These are phyloP conservation scores for Lachancea quebecensis DNA, from an alignment of 805 yeast genomes.

Conservation along the genomic window DNA sequence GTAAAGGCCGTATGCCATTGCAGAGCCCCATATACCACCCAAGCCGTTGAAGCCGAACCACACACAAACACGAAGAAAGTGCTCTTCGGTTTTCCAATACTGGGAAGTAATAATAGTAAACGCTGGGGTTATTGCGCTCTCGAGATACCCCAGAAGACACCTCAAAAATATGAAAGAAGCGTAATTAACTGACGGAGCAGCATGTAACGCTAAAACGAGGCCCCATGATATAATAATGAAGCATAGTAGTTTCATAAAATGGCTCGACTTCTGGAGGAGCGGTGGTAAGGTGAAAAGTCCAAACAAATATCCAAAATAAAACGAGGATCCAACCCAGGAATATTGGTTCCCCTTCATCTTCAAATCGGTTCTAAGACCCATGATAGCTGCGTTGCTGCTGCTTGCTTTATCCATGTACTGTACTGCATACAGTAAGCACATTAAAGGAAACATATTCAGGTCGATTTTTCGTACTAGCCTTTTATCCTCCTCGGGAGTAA, in stretches of 20 bases:
- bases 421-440: slow-evolving; percentile 31
- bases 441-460: slow-evolving; percentile 32
- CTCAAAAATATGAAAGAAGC: slow-evolving; percentile 40
- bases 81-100: slow-evolving; percentile 43
- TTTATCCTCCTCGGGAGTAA: slow-evolving; percentile 6
- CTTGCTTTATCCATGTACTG: slow-evolving; percentile 37
- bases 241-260: slow-evolving; percentile 42
- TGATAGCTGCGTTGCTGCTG: slow-evolving; percentile 34
- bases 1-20: slow-evolving; percentile 45
- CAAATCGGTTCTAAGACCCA: slow-evolving; percentile 34
- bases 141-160: slow-evolving; percentile 41
- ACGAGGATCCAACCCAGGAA: slow-evolving; percentile 48
- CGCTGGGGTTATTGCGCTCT: slow-evolving; percentile 45
- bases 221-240: slow-evolving; percentile 52
- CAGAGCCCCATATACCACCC: slow-evolving; percentile 42
- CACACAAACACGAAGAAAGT: slow-evolving; percentile 33
- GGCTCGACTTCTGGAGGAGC: slow-evolving; percentile 42
- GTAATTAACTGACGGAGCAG: slow-evolving; percentile 36
- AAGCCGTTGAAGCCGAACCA: slow-evolving; percentile 38
- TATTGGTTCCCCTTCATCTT: slow-evolving; percentile 36
- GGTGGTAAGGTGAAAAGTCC: slow-evolving; percentile 8
- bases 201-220: slow-evolving; percentile 38
- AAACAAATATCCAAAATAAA: slow-evolving; percentile 51
- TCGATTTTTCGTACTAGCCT: slow-evolving; percentile 36
- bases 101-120: slow-evolving; percentile 45